phyloP scores from a whole-genome alignment of 768 basidiomycete genomes.

The Sistotremastrum suecicum region DNA sequence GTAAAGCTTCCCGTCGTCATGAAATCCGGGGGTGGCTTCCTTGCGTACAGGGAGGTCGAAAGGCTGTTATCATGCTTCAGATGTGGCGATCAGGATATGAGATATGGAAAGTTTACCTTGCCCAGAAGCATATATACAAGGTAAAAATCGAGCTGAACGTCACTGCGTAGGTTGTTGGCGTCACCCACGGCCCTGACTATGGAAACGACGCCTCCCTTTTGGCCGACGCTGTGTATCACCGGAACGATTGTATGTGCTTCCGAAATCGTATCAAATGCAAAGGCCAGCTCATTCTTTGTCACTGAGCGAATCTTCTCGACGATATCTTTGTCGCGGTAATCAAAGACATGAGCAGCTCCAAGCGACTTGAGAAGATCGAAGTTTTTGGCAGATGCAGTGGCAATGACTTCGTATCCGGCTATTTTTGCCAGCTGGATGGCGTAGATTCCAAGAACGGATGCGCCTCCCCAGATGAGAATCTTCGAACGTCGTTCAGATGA shows the following conservation, averaged over 20 bases:
- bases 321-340: slow-evolving; percentile 14
- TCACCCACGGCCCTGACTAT: too few relatives aligned
- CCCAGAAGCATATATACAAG: too few relatives aligned
- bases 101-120: too few relatives aligned
- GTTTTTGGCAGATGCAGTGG: slow-evolving; percentile 21
- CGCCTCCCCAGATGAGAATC: slow-evolving; percentile 17
- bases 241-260: slow-evolving; percentile 1
- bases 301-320: slow-evolving; percentile 13
- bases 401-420: slow-evolving; percentile 19
- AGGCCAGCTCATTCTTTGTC: slow-evolving; percentile 5
- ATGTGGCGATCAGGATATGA: too few relatives aligned
- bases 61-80: too few relatives aligned
- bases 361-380: slow-evolving; percentile 21
- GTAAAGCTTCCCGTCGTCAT: too few relatives aligned
- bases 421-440: slow-evolving; percentile 19
- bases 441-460: slow-evolving; percentile 22
- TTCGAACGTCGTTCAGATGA: neutral
- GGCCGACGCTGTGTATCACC: too few relatives aligned
- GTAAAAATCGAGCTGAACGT: too few relatives aligned
- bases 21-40: too few relatives aligned
- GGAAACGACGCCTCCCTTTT: neutral
- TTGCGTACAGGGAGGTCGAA: too few relatives aligned
- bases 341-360: slow-evolving; percentile 21
- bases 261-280: slow-evolving; percentile 5
- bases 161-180: too few relatives aligned